A percentile compares a stretch with the other conserved stretches of the same genome.
phyloP scores from a whole-genome alignment of 176 grass and related monocot genomes.

The Oryza glaberrima region DNA sequence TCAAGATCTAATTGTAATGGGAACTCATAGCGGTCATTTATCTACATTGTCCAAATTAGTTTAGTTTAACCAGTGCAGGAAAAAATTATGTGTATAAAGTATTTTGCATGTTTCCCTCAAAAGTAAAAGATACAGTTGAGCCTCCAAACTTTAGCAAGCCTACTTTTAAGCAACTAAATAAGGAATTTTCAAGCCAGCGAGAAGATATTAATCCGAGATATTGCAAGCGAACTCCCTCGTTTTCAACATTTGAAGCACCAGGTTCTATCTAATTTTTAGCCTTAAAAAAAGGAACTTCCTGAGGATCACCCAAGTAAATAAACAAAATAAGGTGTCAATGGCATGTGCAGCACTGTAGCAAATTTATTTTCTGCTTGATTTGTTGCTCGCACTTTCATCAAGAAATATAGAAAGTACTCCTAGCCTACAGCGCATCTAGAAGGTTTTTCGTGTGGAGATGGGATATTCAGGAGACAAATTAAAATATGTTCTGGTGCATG shows the following conservation, averaged over 20 bases:
- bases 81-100: constrained; percentile 15
- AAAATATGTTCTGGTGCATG: neutral
- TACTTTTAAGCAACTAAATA: constrained; percentile 24
- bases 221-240: neutral
- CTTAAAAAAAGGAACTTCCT: neutral
- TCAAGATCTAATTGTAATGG: constrained; percentile 78
- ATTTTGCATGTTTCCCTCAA: constrained; percentile 1
- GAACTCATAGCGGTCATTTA: constrained; percentile 84
- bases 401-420: neutral
- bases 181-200: constrained; percentile 8
- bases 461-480: neutral
- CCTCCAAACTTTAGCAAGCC: neutral
- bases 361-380: neutral
- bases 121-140: neutral
- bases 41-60: constrained; percentile 50
- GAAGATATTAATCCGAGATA: constrained; percentile 17
- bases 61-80: constrained; percentile 19
- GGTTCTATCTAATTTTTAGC: constrained; percentile 19
- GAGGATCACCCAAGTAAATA: neutral
- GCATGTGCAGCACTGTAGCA: neutral
- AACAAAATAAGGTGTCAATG: neutral
- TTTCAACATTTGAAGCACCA: neutral
- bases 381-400: neutral
- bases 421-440: neutral
- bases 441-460: neutral